Base-by-base conservation (phyloP, 805 yeast genomes). In the Cyberlindnera mrakii region DNA sequence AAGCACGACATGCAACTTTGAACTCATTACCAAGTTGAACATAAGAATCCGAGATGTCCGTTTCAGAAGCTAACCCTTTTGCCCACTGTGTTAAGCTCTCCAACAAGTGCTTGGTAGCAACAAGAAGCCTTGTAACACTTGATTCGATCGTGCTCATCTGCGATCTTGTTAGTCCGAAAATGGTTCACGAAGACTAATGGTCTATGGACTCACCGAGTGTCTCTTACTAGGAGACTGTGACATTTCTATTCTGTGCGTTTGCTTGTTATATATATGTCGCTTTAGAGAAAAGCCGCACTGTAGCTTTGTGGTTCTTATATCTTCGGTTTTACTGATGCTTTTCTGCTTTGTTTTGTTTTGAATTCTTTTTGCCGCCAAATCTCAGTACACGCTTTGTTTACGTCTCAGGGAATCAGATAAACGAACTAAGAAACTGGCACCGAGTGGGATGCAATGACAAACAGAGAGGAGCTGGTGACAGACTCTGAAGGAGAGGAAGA, bases 1-100 rank as follows among this genome's bases (percentile, higher is more conserved):
- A 90, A 3, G 95, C 85, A 46, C 87, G 74, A 18, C 90, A 80
- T 1, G 95, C 86, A 3, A 85, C 78, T 52, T 91, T 81, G 70
- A 89, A 93, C 62, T 91, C 97, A 57, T 90, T 93, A 0, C 99
- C 99, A 25, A 93, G 73, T 50, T 79, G 82, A 14, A 93, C 99
- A 60, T 88, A 93, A 3, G 89, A 85, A 54, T 89, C 87, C 2
- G 96, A 87, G 3, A 93, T 97, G 49, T 78, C 86, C 43, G 77
- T 77, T 37, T 90, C 98, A 19, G 82, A 74, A 6, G 87, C 89
- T n/a, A 75, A 72, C 18, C 77, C 78, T 47, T 78, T 72, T 1
- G 98, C 90, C 99, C 99, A 93, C 47, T 80, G 86, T 0, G 95
- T 87, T 40, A 93, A 67, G 15, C 86, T 75, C 54, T 87, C 96